These are phyloP conservation scores for Daldinia childiae DNA, from an alignment of 495 filamentous ascomycete genomes.

Conservation along the genomic window DNA sequence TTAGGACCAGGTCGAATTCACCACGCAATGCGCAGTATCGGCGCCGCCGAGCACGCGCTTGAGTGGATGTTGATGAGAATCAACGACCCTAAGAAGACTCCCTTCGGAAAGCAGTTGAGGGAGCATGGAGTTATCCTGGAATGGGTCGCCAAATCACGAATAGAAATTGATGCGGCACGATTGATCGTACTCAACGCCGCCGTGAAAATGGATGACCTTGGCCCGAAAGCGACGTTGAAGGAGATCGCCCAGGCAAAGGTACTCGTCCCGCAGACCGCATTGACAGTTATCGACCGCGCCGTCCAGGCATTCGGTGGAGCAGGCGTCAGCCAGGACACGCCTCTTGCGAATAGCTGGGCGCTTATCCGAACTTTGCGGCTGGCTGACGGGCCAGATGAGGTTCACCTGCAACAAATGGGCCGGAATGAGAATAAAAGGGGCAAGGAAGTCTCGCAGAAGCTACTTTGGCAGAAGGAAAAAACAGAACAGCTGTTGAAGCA, in stretches of 20 bases:
- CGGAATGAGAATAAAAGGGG: conserved; percentile 80
- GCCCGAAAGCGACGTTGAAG: conserved; percentile 80
- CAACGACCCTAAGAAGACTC: conserved; percentile 86
- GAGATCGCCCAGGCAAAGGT: conserved; percentile 92
- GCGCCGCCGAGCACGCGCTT: conserved; percentile 82
- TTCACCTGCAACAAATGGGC: conserved; percentile 91
- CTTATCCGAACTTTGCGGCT: conserved; percentile 81
- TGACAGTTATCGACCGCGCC: conserved; percentile 85
- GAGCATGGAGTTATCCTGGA: conserved; percentile 92
- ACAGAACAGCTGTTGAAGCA: conserved; percentile 72
- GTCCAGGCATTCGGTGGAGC: conserved; percentile 87
- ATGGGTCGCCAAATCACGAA: conserved; percentile 88
- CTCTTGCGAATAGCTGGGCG: conserved; percentile 88
- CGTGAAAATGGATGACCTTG: conserved; percentile 83
- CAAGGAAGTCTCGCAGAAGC: conserved; percentile 68
- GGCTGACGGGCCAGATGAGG: conserved; percentile 93
- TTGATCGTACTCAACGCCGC: conserved; percentile 89
- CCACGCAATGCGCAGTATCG: conserved; percentile 92
- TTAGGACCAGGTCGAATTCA: conserved; percentile 93
- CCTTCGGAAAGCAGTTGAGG: conserved; percentile 81
- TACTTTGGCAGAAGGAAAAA: conserved; percentile 71
- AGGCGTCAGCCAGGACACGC: conserved; percentile 90
- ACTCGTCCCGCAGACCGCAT: conserved; percentile 77
- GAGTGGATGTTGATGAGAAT: conserved; percentile 90
- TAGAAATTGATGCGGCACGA: conserved; percentile 89